Conservation (phyloP, 768 basidiomycete species). For the Podaxis pistillaris region DNA sequence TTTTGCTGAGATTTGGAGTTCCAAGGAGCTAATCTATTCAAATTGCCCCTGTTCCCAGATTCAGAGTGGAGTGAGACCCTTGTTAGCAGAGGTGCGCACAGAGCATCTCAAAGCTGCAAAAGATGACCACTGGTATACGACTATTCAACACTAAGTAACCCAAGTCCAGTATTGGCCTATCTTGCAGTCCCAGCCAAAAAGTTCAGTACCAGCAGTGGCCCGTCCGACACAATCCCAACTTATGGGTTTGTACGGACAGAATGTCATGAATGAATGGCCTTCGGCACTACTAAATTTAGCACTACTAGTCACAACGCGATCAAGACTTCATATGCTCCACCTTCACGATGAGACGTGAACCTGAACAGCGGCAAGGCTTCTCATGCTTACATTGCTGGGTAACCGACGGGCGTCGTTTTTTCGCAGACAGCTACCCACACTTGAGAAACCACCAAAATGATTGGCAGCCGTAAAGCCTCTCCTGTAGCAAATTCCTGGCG, state of each 20-base stretch:
- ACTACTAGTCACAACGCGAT: neutral
- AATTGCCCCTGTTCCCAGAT: neutral
- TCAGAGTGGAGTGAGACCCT: neutral
- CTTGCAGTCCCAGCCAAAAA: neutral
- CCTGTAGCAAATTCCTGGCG: neutral
- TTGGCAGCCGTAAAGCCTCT: neutral
- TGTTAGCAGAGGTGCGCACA: neutral
- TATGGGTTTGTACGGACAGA: neutral
- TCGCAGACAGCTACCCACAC: slow-evolving; percentile 6
- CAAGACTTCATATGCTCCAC: neutral
- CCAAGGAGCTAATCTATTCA: neutral
- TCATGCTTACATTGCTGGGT: neutral
- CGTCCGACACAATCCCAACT: neutral
- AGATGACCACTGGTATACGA: neutral
- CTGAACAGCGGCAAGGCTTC: neutral
- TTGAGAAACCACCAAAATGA: slow-evolving; percentile 6
- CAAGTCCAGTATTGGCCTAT: neutral
- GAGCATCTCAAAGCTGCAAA: neutral
- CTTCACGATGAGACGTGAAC: slow-evolving; percentile 5
- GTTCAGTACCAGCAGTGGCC: neutral
- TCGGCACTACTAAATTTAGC: neutral
- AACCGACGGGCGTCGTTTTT: neutral
- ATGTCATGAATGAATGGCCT: neutral
- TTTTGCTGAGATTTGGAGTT: neutral
- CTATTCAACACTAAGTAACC: neutral